Conservation (phyloP, 2,329 filamentous ascomycete species). For the Cryphonectria nitschkei region DNA sequence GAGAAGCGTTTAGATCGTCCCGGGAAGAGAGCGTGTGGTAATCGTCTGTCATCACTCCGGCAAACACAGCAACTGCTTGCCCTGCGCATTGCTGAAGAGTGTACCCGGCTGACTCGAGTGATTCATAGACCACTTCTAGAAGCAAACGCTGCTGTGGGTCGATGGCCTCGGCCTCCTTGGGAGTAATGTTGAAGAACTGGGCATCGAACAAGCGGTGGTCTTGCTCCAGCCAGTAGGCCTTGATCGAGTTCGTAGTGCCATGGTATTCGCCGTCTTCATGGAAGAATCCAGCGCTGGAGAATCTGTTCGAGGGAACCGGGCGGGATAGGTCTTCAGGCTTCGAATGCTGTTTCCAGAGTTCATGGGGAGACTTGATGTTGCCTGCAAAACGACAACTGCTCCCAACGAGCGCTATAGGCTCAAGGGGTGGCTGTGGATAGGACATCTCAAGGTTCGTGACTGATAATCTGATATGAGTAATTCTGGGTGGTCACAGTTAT, state of each 20-base stretch:
- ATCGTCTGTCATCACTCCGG: conserved; percentile 44
- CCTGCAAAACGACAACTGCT: conserved; percentile 41
- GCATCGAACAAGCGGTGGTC: conserved; percentile 40
- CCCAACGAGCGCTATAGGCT: conserved; percentile 37
- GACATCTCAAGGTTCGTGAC: conserved; percentile 7
- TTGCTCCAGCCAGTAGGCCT: conserved; percentile 40
- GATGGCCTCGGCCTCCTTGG: conserved; percentile 43
- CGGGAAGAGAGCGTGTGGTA: conserved; percentile 41
- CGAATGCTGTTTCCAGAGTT: conserved; percentile 38
- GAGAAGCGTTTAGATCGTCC: conserved; percentile 39
- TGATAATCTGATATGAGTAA: background rate
- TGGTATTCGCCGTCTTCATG: conserved; percentile 40
- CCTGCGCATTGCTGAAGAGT: conserved; percentile 38
- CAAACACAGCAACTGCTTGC: conserved; percentile 46
- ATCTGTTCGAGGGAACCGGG: conserved; percentile 35
- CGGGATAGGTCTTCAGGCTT: conserved; percentile 36
- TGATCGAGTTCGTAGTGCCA: conserved; percentile 39
- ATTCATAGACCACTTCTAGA: conserved; percentile 44
- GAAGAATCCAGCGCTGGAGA: conserved; percentile 38
- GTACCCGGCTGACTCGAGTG: conserved; percentile 43
- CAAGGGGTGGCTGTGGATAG: conserved; percentile 27
- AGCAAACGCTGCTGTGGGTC: conserved; percentile 42
- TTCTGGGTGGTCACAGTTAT: background rate
- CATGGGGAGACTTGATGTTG: conserved; percentile 36
- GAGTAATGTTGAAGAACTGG: conserved; percentile 45